phyloP scores from a whole-genome alignment of 2,329 filamentous ascomycete genomes.

The Zymoseptoria crescenta region DNA sequence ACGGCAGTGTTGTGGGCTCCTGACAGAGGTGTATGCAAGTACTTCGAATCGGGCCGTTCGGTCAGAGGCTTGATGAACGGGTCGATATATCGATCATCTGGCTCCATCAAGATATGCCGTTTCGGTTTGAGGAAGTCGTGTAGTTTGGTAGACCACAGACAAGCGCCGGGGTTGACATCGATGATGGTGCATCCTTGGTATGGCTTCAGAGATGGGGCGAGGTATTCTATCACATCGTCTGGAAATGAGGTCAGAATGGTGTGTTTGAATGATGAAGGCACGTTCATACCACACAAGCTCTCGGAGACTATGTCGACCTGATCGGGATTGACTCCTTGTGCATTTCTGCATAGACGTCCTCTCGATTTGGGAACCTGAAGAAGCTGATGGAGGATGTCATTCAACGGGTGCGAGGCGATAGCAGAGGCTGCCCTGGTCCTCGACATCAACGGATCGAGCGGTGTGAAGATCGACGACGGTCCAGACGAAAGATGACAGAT shows the following conservation, averaged over 20 bases:
- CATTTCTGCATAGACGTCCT: not conserved
- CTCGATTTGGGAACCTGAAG: not conserved
- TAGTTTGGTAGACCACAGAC: slow-evolving; percentile 70
- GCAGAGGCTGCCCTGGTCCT: not conserved
- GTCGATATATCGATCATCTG: slow-evolving; percentile 50
- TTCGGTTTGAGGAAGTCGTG: slow-evolving; percentile 69
- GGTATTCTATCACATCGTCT: slow-evolving; percentile 64
- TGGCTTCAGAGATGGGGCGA: slow-evolving; percentile 60
- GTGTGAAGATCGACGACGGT: not conserved
- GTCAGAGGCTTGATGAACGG: slow-evolving; percentile 49
- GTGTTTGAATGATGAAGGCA: not conserved
- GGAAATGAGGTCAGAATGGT: slow-evolving; percentile 6
- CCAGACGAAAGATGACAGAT: not conserved
- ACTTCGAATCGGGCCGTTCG: slow-evolving; percentile 34
- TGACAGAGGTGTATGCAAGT: slow-evolving; percentile 38
- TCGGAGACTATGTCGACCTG: slow-evolving; percentile 16
- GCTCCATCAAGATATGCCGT: slow-evolving; percentile 76
- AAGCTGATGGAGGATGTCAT: not conserved
- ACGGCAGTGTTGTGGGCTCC: slow-evolving; percentile 17
- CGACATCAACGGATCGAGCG: not conserved
- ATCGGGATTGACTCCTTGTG: not conserved
- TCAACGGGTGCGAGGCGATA: not conserved
- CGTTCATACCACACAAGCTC: slow-evolving; percentile 15
- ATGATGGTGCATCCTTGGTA: slow-evolving; percentile 76
- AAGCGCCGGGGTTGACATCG: slow-evolving; percentile 74